Percentiles rank a stretch among this genome's conserved stretches.
These are phyloP conservation scores for Ceratopteris richardii DNA, from an alignment of 75 land plant species.

Conservation along the genomic window DNA sequence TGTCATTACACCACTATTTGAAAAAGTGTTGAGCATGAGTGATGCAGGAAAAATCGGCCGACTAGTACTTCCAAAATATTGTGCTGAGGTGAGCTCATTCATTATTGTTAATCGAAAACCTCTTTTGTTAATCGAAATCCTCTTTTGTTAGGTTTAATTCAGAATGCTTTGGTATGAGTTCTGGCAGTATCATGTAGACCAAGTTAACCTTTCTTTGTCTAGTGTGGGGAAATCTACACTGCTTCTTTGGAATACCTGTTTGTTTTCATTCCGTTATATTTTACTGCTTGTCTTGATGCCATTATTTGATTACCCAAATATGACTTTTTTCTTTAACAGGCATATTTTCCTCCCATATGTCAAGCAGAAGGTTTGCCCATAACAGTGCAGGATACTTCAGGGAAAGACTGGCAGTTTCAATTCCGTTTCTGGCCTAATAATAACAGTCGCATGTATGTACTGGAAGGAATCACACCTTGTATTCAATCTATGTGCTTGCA, in stretches of 20 bases:
- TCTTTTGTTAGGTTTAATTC: too few species aligned
- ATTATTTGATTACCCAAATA: too few species aligned
- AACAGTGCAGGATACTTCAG: slow-evolving; percentile 15
- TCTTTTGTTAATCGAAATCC: too few species aligned
- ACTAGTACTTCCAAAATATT: slow-evolving; percentile 91
- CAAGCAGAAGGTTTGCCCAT: slow-evolving; percentile 23
- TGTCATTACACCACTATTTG: slow-evolving; percentile 75
- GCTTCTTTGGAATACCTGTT: too few species aligned
- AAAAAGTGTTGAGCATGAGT: slow-evolving; percentile 91
- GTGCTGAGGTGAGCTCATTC: slow-evolving; percentile 72
- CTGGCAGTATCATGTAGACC: too few species aligned
- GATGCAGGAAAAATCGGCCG: slow-evolving; percentile 95
- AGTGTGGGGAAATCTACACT: too few species aligned
- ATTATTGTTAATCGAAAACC: too few species aligned
- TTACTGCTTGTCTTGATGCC: too few species aligned
- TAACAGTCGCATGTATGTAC: slow-evolving; percentile 28
- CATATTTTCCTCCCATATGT: slow-evolving; percentile 31
- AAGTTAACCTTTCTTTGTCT: too few species aligned
- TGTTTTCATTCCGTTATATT: too few species aligned
- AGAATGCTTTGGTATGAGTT: too few species aligned
- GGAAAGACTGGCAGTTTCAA: slow-evolving; percentile 25
- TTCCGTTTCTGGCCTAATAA: slow-evolving; percentile 31
- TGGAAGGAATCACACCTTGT: slow-evolving; percentile 31
- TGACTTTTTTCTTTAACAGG: slow-evolving; percentile 21
- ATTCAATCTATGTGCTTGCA: slow-evolving; percentile 29